Evolutionary conservation across 2,329 filamentous ascomycete genomes (phyloP).

Genomic region (Sordariomycetes sp.): DNA sequence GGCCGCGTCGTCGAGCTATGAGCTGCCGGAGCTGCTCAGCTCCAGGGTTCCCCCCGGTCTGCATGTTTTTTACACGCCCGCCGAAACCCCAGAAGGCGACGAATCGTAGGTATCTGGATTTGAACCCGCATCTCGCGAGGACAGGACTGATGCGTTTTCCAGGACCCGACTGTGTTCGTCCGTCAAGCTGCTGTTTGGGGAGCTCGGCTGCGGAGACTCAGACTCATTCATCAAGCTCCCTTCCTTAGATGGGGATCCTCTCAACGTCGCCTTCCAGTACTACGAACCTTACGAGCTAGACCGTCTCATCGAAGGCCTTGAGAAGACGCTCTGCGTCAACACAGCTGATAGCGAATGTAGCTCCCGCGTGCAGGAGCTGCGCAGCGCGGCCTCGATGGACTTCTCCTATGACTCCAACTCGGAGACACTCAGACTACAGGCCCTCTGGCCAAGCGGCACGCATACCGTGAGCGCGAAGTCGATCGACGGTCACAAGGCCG

Average conservation of each 20-base stretch:
- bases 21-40: conserved; percentile 53
- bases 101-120: not conserved
- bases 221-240: conserved; percentile 4
- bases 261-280: conserved; percentile 51
- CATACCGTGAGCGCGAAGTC: conserved; percentile 26
- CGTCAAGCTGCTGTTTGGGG: conserved; percentile 42
- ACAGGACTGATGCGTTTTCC: not conserved
- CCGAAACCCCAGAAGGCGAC: conserved; percentile 4
- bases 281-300: conserved; percentile 50
- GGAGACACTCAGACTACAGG: conserved; percentile 50
- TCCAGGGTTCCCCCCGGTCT: conserved; percentile 69
- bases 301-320: conserved; percentile 38
- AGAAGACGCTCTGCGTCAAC: conserved; percentile 33
- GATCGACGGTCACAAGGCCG: conserved; percentile 42
- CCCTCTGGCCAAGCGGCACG: conserved; percentile 41
- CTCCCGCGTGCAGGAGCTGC: conserved; percentile 25
- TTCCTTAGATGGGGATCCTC: not conserved
- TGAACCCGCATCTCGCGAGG: not conserved
- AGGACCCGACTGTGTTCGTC: conserved; percentile 34
- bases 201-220: conserved; percentile 35
- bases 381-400: conserved; percentile 53
- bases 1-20: conserved; percentile 46
- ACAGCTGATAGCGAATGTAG: conserved; percentile 31
- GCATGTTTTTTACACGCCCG: conserved; percentile 64
- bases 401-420: conserved; percentile 62